Evolutionary conservation across 345 rosid genomes (phyloP).

Genomic region (Pelargonium nanum): DNA sequence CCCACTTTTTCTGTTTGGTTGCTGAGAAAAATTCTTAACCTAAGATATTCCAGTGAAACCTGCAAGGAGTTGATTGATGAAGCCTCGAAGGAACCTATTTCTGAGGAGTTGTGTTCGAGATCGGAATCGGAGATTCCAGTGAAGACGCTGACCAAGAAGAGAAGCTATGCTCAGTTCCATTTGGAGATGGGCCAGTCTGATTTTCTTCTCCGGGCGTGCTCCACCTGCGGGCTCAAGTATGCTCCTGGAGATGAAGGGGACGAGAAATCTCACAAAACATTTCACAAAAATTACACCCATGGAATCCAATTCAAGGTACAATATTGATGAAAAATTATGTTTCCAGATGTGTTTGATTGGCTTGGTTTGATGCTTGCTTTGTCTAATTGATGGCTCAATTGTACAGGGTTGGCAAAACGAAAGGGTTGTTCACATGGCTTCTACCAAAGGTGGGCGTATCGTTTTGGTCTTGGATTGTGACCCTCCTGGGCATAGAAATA

Average conservation of each 20-base stretch:
- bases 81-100: neutral
- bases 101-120: constrained; percentile 12
- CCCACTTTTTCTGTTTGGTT: neutral
- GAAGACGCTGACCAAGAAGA: constrained; percentile 45
- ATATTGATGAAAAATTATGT: neutral
- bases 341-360: neutral
- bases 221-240: constrained; percentile 44
- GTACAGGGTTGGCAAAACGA: constrained; percentile 58
- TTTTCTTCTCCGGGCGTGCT: constrained; percentile 59
- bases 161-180: constrained; percentile 71
- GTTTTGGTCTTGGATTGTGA: constrained; percentile 46
- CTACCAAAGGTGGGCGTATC: constrained; percentile 29
- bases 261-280: constrained; percentile 55
- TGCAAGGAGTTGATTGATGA: constrained; percentile 11
- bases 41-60: neutral
- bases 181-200: constrained; percentile 82
- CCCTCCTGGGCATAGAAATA: constrained; percentile 45
- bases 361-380: neutral
- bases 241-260: constrained; percentile 67
- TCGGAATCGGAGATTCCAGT: constrained; percentile 15
- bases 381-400: constrained; percentile 1
- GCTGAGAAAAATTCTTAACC: no score
- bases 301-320: constrained; percentile 73
- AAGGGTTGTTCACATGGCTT: constrained; percentile 35
- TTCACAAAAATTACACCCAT: constrained; percentile 51